These are phyloP conservation scores for Fusarium nygamai DNA, from an alignment of 2,329 filamentous ascomycete species.

Conservation along the genomic window DNA sequence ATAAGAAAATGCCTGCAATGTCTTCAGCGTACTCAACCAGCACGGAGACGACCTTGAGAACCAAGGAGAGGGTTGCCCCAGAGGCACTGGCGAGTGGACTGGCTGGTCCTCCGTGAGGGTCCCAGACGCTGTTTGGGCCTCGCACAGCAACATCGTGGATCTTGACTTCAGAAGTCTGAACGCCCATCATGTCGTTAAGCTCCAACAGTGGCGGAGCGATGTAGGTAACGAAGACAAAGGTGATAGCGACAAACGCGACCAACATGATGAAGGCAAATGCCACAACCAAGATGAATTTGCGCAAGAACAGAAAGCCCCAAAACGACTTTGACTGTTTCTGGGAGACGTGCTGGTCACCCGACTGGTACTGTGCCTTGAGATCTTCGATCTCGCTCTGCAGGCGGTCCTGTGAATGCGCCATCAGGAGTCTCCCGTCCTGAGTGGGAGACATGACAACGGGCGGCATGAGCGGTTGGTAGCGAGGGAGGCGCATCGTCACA, in stretches of 20 bases:
- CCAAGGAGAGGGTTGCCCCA: background rate
- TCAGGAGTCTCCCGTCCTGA: background rate
- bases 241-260: background rate
- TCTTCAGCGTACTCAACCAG: background rate
- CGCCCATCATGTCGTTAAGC: background rate
- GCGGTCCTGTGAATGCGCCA: background rate
- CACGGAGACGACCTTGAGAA: background rate
- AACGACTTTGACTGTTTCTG: background rate
- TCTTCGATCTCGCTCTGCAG: background rate
- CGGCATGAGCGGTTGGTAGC: background rate
- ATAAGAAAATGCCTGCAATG: background rate
- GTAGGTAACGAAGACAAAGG: background rate
- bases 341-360: background rate
- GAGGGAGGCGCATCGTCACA: background rate
- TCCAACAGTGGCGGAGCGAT: background rate
- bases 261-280: background rate
- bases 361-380: background rate
- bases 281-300: background rate
- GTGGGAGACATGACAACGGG: background rate
- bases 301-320: background rate
- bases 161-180: background rate
- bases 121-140: background rate
- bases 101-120: background rate
- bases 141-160: background rate
- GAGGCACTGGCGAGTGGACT: background rate